Base-by-base conservation (phyloP, 2,329 filamentous ascomycete species). In the Fusarium ramigenum region DNA sequence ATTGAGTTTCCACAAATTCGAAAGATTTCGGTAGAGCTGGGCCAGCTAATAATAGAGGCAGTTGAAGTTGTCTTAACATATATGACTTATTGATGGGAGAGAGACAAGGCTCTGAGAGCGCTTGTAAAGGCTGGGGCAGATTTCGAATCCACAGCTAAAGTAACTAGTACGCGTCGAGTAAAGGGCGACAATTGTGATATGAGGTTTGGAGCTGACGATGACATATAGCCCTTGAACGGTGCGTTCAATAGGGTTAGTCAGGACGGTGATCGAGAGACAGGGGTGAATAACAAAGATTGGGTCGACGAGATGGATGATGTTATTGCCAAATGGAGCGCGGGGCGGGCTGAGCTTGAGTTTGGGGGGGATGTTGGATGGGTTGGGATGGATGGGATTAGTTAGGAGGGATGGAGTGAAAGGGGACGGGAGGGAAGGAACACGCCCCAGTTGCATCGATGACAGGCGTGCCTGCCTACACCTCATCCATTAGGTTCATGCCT, bases 231-330 rank as follows among this genome's bases (percentile, higher is more conserved):
- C 63, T 63, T 70, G 47, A 59, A 60, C 60, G 53, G 60, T 39
- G 59, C 32, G 34, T 71, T 71, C 14, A 67, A 63, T 74, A 50
- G 43, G 53, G 69, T 69, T 71, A 70, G 66, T 43, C 72, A 66
- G 59, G 46, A 56, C 43, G 53, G 63, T 72, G 62, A 71, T 75
- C 57, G 54, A 60, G 59, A 43, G 50, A 37, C 60, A 66, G 62
- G 60, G 75, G 57, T 67, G 50, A 77, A 64, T 57, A 73, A 68
- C 66, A 72, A 73, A 60, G 72, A 74, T 69, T 66, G 60, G 67
- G 60, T 52, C 61, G 59, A 64, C 60, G 46, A 67, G 63, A 75
- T 77, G 75, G 63, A 77, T 77, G 75, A 77, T 77, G 75, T 76
- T 77, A 63, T 77, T 75, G 69, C 62, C 66, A 76, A 74, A 73